These are phyloP conservation scores for Luffa acutangula DNA, from an alignment of 306 rosid genomes.

Conservation along the genomic window DNA sequence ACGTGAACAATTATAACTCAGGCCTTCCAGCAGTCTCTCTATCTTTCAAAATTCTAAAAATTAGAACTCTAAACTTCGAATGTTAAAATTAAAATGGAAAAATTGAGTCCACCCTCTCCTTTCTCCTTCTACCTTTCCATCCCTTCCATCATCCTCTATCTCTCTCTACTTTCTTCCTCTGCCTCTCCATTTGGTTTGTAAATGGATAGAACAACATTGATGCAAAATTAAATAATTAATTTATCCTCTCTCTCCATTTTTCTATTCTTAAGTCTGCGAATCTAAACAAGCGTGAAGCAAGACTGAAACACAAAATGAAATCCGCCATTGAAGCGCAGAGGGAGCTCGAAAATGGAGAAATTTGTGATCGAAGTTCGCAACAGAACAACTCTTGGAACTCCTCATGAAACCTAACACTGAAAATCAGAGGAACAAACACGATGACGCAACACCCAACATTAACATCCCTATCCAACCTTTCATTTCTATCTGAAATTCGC, in stretches of 20 bases:
- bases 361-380: slow-evolving; percentile 53
- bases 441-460: background rate
- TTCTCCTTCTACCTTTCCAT: no score
- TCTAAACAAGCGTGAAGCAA: background rate
- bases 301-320: no score
- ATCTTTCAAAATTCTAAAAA: no score
- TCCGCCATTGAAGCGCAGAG: slow-evolving; percentile 6
- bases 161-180: no score
- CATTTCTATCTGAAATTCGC: slow-evolving; percentile 42
- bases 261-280: background rate
- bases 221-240: background rate
- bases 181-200: no score
- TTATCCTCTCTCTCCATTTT: background rate
- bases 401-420: slow-evolving; percentile 22
- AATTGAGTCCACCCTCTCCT: no score
- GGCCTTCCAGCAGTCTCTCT: no score
- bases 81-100: no score
- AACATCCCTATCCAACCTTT: slow-evolving; percentile 50
- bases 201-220: background rate
- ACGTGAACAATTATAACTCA: no score
- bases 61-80: no score
- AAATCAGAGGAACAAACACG: background rate
- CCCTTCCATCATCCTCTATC: no score
- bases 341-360: slow-evolving; percentile 41
- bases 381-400: slow-evolving; percentile 41